A percentile compares a stretch with the other conserved stretches of the same genome.
Evolutionary conservation across 768 basidiomycete species (phyloP).

Genomic region (Calocybe cyanea): DNA sequence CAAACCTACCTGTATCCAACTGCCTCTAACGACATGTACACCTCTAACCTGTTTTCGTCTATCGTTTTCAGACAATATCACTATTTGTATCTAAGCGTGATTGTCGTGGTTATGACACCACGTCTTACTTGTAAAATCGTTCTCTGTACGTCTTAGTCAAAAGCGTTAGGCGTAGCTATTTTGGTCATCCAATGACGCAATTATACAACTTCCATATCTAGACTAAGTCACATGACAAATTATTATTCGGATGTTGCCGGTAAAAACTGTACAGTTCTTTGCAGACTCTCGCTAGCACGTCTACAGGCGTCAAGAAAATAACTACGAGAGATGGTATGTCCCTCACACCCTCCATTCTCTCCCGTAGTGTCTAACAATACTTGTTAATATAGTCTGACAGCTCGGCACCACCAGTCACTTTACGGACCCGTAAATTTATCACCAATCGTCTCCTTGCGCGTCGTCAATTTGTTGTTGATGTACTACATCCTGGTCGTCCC

Average conservation of each 20-base stretch:
- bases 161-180: too few relatives aligned
- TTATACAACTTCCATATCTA: too few relatives aligned
- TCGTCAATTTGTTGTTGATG: conserved; percentile 92
- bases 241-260: conserved; percentile 38
- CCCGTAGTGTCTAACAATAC: conserved; percentile 7
- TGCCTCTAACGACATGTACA: conserved; percentile 20
- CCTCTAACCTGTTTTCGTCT: conserved; percentile 15
- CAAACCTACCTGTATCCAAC: conserved; percentile 23
- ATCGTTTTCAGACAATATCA: conserved; percentile 22
- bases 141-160: too few relatives aligned
- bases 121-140: too few relatives aligned
- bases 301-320: conserved; percentile 35
- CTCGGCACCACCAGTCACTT: conserved; percentile 85
- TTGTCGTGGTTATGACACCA: too few relatives aligned
- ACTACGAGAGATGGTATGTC: conserved; percentile 18
- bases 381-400: conserved; percentile 61
- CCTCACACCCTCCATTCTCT: not conserved
- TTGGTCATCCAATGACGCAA: not conserved
- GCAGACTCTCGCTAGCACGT: conserved; percentile 29
- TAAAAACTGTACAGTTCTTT: conserved; percentile 34
- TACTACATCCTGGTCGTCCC: conserved; percentile 92
- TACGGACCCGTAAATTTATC: conserved; percentile 99
- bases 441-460: conserved; percentile 96
- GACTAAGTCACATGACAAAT: too few relatives aligned
- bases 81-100: too few relatives aligned